Evolutionary conservation across 306 rosid genomes (phyloP).

Genomic region (Begonia masoniana): DNA sequence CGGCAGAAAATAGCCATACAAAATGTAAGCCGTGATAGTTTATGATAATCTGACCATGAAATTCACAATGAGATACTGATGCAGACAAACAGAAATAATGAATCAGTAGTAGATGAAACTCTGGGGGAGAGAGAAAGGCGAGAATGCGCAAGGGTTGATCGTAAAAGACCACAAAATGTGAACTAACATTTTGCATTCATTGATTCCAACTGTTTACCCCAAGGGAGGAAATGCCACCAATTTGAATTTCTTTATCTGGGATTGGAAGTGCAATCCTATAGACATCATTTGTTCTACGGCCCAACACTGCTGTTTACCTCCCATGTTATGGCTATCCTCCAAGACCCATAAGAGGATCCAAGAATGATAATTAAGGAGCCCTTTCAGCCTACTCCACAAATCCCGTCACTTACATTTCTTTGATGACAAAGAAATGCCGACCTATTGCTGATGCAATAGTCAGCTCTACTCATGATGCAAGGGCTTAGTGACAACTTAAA

Average conservation of each 20-base stretch:
- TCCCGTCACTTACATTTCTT: slow-evolving; percentile 9
- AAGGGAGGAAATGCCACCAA: background rate
- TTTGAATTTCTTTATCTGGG: background rate
- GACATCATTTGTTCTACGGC: too few relatives aligned
- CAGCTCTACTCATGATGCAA: slow-evolving; percentile 87
- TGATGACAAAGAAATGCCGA: slow-evolving; percentile 45
- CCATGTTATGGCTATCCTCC: slow-evolving; percentile 16
- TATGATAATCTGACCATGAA: slow-evolving; percentile 9
- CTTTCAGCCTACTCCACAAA: background rate
- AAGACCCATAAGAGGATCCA: background rate
- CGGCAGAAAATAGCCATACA: slow-evolving; percentile 8
- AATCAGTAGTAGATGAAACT: background rate
- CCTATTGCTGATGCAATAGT: slow-evolving; percentile 55
- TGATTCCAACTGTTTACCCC: background rate
- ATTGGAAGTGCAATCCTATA: background rate
- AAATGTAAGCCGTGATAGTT: slow-evolving; percentile 2
- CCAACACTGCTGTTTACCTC: background rate
- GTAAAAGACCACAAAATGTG: background rate
- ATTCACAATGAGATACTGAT: slow-evolving; percentile 10
- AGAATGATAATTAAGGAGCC: background rate
- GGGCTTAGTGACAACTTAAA: slow-evolving; percentile 77
- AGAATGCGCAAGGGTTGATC: slow-evolving; percentile 1
- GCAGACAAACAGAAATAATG: slow-evolving; percentile 7
- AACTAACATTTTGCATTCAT: background rate
- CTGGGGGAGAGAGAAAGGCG: background rate